Evolutionary conservation across 805 yeast species (phyloP), one percentile per base, ranked within the genome.

Genomic region (Peterozyma xylosa): DNA sequence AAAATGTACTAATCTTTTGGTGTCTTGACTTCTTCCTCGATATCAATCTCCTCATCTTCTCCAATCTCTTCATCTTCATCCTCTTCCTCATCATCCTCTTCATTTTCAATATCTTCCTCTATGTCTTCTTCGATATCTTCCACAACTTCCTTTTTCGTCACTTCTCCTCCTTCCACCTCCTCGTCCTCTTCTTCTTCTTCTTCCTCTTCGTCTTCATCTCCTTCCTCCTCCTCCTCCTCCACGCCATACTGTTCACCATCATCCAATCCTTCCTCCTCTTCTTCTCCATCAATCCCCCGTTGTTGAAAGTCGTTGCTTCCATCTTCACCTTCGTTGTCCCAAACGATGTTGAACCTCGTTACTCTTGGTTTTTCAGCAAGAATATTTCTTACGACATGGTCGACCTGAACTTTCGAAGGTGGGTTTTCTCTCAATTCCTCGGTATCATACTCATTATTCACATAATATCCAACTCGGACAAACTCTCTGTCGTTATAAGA

Each of bases 281-380:
- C 74, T 38, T 73, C 81, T 1, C 72, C 82, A 36, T 77, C 86
- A 6, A 73, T 78, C 53, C 82, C 87, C 50, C 83, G 88, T 2
- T 93, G 93, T 11, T 91, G 95, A 53, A 76, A 84, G 42, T 80
- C 80, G 42, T 85, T 88, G 5, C 70, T 70, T 46, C 67, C 76
- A 32, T 69, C 76, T 43, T 80, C 88, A 48, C 42, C 47, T 52
- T 64, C 69, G 48, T 84, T 86, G 59, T 88, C 96, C 99, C 99
- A 93, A 3, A 89, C 95, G 45, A 93, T 93, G 61, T 93, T 93
- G 66, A 93, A 93, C 50, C 97, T 72, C 6, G 99, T 93, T 35
- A 93, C 99, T 53, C 98, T 74, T 37, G 99, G 99, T 67, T 93
- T 93, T 60, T 93, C 98, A 3, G 98, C 98, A 46, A 93, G 70